phyloP scores from a whole-genome alignment of 306 rosid genomes.

The Albizia julibrissin region DNA sequence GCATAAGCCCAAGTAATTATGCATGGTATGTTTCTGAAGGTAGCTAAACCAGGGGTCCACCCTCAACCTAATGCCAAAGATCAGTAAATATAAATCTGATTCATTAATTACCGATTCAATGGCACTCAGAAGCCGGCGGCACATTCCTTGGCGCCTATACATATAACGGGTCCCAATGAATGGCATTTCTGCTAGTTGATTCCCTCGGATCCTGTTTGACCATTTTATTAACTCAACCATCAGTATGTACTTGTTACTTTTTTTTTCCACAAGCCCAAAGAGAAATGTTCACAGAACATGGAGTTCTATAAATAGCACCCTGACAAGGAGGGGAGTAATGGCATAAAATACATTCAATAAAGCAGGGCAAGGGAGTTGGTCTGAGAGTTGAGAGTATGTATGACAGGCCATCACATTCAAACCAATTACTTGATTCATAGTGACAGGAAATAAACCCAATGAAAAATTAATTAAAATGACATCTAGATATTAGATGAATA shows the following conservation, averaged over 20 bases:
- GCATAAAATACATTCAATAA: neutral
- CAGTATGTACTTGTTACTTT: neutral
- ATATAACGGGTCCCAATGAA: constrained; percentile 60
- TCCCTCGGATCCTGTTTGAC: constrained; percentile 67
- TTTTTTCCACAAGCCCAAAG: neutral
- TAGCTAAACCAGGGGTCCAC: neutral
- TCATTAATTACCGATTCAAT: constrained; percentile 62
- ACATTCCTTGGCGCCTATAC: constrained; percentile 75
- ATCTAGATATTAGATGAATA: neutral
- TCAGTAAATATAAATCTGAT: constrained; percentile 3
- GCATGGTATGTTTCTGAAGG: neutral
- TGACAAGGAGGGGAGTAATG: neutral
- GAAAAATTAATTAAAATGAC: neutral
- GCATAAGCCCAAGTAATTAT: neutral
- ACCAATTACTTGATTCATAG: neutral
- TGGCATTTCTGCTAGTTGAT: constrained; percentile 80
- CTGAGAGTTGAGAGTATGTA: neutral
- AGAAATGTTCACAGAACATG: neutral
- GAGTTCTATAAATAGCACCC: neutral
- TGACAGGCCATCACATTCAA: constrained; percentile 1
- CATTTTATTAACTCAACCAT: constrained; percentile 27
- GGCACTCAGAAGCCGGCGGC: constrained; percentile 53
- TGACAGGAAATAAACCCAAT: neutral
- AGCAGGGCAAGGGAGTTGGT: neutral
- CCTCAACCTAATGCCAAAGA: constrained; percentile 3